Conservation (phyloP, 1,284 basidiomycete genomes). For the Erythrobasidium hasegawianum region DNA sequence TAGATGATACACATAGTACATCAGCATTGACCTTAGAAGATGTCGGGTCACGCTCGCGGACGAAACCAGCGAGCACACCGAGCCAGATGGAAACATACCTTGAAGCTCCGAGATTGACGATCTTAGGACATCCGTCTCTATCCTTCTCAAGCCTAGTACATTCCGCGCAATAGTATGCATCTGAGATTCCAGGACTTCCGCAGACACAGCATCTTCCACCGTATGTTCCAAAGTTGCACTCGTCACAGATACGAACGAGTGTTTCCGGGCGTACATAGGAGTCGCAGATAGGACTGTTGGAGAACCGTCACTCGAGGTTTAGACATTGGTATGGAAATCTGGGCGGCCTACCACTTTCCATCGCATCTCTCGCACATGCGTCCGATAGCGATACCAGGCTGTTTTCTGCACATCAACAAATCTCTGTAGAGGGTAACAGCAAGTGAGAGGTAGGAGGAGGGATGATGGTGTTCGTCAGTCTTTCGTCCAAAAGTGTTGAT, state of each 20-base stretch:
- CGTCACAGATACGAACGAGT: conserved; percentile 95
- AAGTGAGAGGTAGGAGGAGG: conserved; percentile 6
- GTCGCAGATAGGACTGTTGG: conserved; percentile 87
- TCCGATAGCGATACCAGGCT: conserved; percentile 63
- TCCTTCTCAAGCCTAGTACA: conserved; percentile 79
- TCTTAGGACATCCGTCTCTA: conserved; percentile 96
- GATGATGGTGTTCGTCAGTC: background rate
- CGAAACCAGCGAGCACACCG: background rate
- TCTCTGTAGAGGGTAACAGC: conserved; percentile 42
- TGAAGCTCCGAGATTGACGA: conserved; percentile 86
- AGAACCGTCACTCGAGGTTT: no score
- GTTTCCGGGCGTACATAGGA: conserved; percentile 98
- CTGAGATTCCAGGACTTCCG: conserved; percentile 87
- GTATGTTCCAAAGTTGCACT: conserved; percentile 96
- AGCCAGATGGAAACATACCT: background rate
- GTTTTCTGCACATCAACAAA: conserved; percentile 44
- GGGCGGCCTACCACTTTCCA: conserved; percentile 93
- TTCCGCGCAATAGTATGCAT: conserved; percentile 94
- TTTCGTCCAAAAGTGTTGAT: no score
- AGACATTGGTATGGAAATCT: no score
- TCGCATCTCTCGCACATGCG: conserved; percentile 98
- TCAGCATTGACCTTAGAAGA: no score
- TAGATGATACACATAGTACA: no score
- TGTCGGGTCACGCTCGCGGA: no score
- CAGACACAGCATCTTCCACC: conserved; percentile 97